phyloP scores from a whole-genome alignment of 176 grass and related monocot species.

The Raddia guianensis region DNA sequence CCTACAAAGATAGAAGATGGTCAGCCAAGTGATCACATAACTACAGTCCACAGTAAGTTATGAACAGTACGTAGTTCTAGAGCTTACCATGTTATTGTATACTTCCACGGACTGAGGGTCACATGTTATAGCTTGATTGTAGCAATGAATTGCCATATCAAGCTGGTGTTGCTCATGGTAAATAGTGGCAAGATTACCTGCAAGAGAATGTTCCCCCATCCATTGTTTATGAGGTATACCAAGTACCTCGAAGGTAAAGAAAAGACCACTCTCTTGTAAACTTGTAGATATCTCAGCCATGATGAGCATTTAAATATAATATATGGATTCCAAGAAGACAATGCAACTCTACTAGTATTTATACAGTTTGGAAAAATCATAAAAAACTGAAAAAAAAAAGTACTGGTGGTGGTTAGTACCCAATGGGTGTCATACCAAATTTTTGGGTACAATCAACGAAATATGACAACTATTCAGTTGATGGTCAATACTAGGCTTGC shows the following conservation, averaged over 20 bases:
- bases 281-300: slow-evolving; percentile 50
- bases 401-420: slow-evolving; percentile 11
- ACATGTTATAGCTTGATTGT: slow-evolving; percentile 78
- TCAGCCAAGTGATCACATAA: slow-evolving; percentile 18
- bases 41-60: not conserved
- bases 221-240: slow-evolving; percentile 57
- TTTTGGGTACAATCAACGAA: not conserved
- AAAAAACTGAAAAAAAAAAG: slow-evolving; percentile 1
- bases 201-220: slow-evolving; percentile 67
- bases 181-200: slow-evolving; percentile 88
- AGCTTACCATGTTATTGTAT: slow-evolving; percentile 84
- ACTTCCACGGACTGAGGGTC: slow-evolving; percentile 76
- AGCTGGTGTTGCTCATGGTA: slow-evolving; percentile 93
- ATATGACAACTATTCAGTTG: not conserved
- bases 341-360: slow-evolving; percentile 44
- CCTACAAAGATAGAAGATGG: slow-evolving; percentile 43
- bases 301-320: slow-evolving; percentile 59
- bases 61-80: not conserved
- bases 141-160: slow-evolving; percentile 78
- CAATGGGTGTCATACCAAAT: slow-evolving; percentile 12
- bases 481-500: not conserved
- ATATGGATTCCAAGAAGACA: slow-evolving; percentile 41
- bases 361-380: slow-evolving; percentile 7
- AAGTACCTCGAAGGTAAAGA: slow-evolving; percentile 61
- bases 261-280: slow-evolving; percentile 61